These are phyloP conservation scores for Thermomucor indicae-seudaticae DNA, from an alignment of 371 early-diverging fungal species.

Conservation along the genomic window DNA sequence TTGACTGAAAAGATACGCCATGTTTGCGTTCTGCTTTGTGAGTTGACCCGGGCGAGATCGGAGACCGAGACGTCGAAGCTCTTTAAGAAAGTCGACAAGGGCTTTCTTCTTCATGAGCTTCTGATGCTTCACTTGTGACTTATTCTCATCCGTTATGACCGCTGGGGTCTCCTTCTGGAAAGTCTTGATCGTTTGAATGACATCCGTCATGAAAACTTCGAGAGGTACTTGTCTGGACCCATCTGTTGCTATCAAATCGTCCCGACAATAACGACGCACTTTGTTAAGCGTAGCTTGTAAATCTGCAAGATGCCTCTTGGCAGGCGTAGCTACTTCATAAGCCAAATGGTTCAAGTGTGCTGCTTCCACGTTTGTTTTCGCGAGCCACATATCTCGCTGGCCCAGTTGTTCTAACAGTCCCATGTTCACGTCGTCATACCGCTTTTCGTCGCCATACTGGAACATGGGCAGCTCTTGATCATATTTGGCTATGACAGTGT, in stretches of 20 bases:
- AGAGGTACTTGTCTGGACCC: slow-evolving; percentile 23
- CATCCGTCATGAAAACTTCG: slow-evolving; percentile 45
- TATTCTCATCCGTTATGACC: slow-evolving; percentile 62
- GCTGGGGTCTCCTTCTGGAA: slow-evolving; percentile 67
- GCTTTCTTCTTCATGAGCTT: slow-evolving; percentile 85
- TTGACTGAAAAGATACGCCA: slow-evolving; percentile 28
- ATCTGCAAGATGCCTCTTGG: slow-evolving; percentile 33
- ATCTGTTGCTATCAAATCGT: slow-evolving; percentile 26
- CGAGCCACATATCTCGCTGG: slow-evolving; percentile 24
- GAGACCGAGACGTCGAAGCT: slow-evolving; percentile 77
- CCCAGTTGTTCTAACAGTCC: slow-evolving; percentile 33
- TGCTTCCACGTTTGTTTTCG: slow-evolving; percentile 13
- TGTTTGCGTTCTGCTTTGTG: slow-evolving; percentile 36
- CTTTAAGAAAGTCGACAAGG: slow-evolving; percentile 81
- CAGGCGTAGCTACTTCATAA: slow-evolving; percentile 12
- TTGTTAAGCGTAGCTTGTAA: slow-evolving; percentile 29
- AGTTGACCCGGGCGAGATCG: slow-evolving; percentile 55
- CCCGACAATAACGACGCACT: slow-evolving; percentile 28
- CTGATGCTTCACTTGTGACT: slow-evolving; percentile 66
- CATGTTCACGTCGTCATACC: slow-evolving; percentile 30
- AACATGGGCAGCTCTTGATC: slow-evolving; percentile 53
- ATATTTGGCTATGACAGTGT: slow-evolving; percentile 68
- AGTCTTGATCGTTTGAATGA: slow-evolving; percentile 47
- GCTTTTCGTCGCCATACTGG: slow-evolving; percentile 49
- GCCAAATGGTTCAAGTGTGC: no score